Conservation (phyloP, 2,329 filamentous ascomycete species). For the Ceratocystis cacaofunesta region DNA sequence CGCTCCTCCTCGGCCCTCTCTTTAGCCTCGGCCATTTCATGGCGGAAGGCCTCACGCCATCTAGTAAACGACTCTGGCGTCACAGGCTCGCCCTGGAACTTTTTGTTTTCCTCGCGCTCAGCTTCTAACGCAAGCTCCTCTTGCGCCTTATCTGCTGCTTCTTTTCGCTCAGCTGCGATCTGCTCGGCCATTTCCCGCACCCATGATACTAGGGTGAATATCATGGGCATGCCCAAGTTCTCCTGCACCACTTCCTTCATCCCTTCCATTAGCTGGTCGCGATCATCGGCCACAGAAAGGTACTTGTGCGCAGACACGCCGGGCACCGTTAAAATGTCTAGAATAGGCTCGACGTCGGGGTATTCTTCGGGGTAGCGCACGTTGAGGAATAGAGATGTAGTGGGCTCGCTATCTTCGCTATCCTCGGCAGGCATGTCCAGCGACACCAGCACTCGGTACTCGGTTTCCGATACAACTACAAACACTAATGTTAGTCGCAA, state of each 20-base stretch:
- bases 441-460: slow-evolving; percentile 74
- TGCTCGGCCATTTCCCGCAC: slow-evolving; percentile 86
- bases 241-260: slow-evolving; percentile 70
- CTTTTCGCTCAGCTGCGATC: slow-evolving; percentile 59
- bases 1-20: slow-evolving; percentile 58
- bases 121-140: slow-evolving; percentile 42
- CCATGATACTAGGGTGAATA: slow-evolving; percentile 77
- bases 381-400: slow-evolving; percentile 57
- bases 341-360: slow-evolving; percentile 69
- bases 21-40: slow-evolving; percentile 66
- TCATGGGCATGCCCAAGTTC: slow-evolving; percentile 93
- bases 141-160: slow-evolving; percentile 41
- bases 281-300: slow-evolving; percentile 71
- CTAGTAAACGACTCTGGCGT: slow-evolving; percentile 71
- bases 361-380: slow-evolving; percentile 84
- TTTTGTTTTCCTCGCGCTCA: slow-evolving; percentile 88
- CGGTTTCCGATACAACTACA: slow-evolving; percentile 73
- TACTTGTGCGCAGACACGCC: slow-evolving; percentile 54
- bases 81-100: slow-evolving; percentile 84
- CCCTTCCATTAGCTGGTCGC: slow-evolving; percentile 52
- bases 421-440: slow-evolving; percentile 61
- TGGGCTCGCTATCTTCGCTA: slow-evolving; percentile 43
- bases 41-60: slow-evolving; percentile 65
- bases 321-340: slow-evolving; percentile 63
- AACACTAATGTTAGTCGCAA: background rate